Percentiles rank a stretch among this genome's conserved stretches.
phyloP scores from a whole-genome alignment of 169 alveolate species.

The Plasmodium gallinaceum region DNA sequence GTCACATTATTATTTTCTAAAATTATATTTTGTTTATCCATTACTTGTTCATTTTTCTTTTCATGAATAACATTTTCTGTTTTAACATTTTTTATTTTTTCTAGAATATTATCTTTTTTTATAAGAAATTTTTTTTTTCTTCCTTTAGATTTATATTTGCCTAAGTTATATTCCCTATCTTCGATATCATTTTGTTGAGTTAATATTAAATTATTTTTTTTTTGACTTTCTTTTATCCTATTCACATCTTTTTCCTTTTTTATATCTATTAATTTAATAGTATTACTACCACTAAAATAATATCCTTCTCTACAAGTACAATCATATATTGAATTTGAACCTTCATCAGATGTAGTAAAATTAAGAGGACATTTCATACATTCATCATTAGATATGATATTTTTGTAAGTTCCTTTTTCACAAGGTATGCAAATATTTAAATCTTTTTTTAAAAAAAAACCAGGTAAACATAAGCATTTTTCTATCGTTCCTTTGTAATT shows the following conservation, averaged over 20 bases:
- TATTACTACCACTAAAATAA: constrained; percentile 48
- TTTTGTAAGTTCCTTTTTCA: constrained; percentile 82
- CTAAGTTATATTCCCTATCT: neutral
- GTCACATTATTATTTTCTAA: too few species aligned
- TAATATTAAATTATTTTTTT: neutral
- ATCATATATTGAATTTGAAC: constrained; percentile 80
- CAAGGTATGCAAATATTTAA: constrained; percentile 78
- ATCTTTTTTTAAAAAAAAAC: constrained; percentile 77
- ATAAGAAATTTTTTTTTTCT: constrained; percentile 3
- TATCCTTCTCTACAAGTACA: constrained; percentile 87
- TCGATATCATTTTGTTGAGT: neutral
- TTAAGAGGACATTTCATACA: constrained; percentile 82
- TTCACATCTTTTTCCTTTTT: constrained; percentile 1
- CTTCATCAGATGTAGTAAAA: constrained; percentile 79
- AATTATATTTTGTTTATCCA: too few species aligned
- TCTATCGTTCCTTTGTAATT: constrained; percentile 76
- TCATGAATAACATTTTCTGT: too few species aligned
- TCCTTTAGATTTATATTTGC: neutral
- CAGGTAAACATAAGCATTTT: constrained; percentile 83
- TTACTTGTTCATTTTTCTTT: too few species aligned
- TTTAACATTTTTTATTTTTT: too few species aligned
- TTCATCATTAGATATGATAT: constrained; percentile 76
- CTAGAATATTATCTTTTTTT: neutral
- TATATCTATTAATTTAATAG: constrained; percentile 15
- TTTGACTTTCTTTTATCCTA: neutral